phyloP scores from a whole-genome alignment of 1,284 basidiomycete species.

The Mycena citricolor region DNA sequence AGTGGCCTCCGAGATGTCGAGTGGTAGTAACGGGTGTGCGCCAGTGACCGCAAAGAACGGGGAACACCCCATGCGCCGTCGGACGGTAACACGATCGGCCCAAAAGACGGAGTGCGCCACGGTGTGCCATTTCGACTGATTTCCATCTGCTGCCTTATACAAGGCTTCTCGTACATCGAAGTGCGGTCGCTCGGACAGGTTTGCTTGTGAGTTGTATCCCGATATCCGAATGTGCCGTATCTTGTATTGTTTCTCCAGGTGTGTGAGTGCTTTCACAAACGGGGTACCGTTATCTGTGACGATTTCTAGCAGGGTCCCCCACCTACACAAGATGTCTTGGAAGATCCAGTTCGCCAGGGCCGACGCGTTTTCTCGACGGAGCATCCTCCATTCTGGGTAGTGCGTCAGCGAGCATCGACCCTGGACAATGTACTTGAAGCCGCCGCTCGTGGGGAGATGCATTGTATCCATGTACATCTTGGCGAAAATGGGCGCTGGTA shows the following conservation, averaged over 20 bases:
- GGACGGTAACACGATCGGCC: conserved; percentile 26
- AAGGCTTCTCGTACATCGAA: conserved; percentile 35
- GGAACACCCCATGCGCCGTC: conserved; percentile 19
- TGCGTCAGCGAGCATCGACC: conserved; percentile 25
- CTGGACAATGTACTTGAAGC: conserved; percentile 18
- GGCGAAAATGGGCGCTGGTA: conserved; percentile 9
- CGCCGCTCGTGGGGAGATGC: conserved; percentile 9
- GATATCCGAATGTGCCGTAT: conserved; percentile 35
- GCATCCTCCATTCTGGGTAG: conserved; percentile 25
- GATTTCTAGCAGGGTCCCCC: conserved; percentile 10
- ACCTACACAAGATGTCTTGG: conserved; percentile 23
- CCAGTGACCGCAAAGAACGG: conserved; percentile 27
- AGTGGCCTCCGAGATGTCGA: conserved; percentile 24
- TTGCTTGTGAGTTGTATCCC: conserved; percentile 43
- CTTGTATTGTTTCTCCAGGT: neutral
- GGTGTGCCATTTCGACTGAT: conserved; percentile 21
- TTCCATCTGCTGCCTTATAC: conserved; percentile 35
- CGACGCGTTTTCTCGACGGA: conserved; percentile 17
- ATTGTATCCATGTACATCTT: conserved; percentile 17
- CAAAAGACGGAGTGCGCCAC: conserved; percentile 25
- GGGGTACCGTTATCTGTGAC: conserved; percentile 4
- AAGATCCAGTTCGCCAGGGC: conserved; percentile 28
- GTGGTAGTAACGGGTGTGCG: conserved; percentile 22
- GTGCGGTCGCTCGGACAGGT: conserved; percentile 39
- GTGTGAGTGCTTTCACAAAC: neutral